Conservation (phyloP, 257 asterid genomes). For the Nicotiana obtusifolia region DNA sequence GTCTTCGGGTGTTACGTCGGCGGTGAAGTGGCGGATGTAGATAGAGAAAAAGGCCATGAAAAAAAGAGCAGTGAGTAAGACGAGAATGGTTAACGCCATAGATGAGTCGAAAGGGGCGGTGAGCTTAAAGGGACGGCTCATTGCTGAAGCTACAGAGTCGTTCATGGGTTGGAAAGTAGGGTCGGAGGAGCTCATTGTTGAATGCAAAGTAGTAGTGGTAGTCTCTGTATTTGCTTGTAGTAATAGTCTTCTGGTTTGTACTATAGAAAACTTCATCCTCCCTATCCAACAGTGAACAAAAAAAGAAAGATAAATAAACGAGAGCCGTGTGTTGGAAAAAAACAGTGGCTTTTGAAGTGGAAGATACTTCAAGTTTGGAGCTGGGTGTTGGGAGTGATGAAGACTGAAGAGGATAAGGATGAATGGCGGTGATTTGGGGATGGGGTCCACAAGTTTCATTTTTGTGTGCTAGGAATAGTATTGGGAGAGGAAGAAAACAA, state of each 20-base stretch:
- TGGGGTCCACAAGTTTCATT: neutral
- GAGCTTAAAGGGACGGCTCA: slow-evolving; percentile 4
- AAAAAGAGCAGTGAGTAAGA: slow-evolving; percentile 55
- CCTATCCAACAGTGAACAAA: neutral
- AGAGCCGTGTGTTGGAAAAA: neutral
- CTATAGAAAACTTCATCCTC: no score
- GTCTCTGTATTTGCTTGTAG: neutral
- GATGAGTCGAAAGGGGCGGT: slow-evolving; percentile 44
- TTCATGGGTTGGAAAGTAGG: neutral
- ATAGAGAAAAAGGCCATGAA: slow-evolving; percentile 62
- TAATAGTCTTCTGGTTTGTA: neutral
- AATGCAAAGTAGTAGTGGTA: neutral
- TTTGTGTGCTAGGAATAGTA: neutral
- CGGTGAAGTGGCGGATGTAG: slow-evolving; percentile 56
- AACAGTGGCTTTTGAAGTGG: neutral
- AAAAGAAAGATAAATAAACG: neutral
- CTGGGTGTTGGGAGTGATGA: neutral
- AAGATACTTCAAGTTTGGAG: neutral
- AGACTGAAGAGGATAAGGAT: neutral
- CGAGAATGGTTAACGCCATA: slow-evolving; percentile 46
- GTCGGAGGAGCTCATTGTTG: neutral
- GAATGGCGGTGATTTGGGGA: neutral
- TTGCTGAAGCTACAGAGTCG: neutral
- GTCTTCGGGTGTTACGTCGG: neutral
- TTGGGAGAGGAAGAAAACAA: neutral